Evolutionary conservation across 371 early-diverging fungal genomes (phyloP).

Genomic region (Cokeromyces recurvatus): DNA sequence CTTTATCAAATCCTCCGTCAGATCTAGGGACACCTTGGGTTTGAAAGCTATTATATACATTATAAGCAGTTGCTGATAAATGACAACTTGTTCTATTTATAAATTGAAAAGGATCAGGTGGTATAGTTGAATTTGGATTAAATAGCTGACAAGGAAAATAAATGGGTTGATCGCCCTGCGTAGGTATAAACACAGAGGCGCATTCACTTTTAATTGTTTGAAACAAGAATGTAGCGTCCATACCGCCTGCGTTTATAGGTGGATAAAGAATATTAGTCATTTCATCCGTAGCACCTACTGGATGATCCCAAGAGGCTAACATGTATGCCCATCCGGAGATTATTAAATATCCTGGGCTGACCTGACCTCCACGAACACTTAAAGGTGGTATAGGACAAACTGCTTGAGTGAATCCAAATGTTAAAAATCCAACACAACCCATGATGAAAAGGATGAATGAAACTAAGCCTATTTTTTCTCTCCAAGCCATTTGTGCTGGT

Average conservation of each 20-base stretch:
- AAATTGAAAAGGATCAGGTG: constrained; percentile 43
- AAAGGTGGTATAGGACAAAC: constrained; percentile 43
- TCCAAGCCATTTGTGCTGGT: constrained; percentile 72
- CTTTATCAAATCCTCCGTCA: constrained; percentile 26
- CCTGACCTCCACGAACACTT: constrained; percentile 23
- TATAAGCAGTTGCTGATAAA: constrained; percentile 36
- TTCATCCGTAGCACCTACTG: constrained; percentile 22
- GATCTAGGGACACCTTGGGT: constrained; percentile 26
- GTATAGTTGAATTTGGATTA: constrained; percentile 40
- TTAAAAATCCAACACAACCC: constrained; percentile 50
- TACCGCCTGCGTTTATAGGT: constrained; percentile 60
- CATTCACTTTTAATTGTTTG: constrained; percentile 53
- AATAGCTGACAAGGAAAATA: constrained; percentile 72
- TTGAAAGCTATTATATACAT: constrained; percentile 26
- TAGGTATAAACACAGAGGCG: constrained; percentile 44
- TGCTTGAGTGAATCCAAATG: constrained; percentile 56
- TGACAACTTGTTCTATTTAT: constrained; percentile 62
- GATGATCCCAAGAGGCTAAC: constrained; percentile 49
- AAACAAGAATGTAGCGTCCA: constrained; percentile 53
- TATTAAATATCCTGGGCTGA: constrained; percentile 40
- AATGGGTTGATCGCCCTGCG: constrained; percentile 33
- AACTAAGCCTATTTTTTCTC: constrained; percentile 80
- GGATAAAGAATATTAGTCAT: constrained; percentile 52
- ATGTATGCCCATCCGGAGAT: constrained; percentile 56
- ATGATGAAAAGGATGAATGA: constrained; percentile 55